Conservation (phyloP, 208 protist genomes). For the Crithidia bombi region DNA sequence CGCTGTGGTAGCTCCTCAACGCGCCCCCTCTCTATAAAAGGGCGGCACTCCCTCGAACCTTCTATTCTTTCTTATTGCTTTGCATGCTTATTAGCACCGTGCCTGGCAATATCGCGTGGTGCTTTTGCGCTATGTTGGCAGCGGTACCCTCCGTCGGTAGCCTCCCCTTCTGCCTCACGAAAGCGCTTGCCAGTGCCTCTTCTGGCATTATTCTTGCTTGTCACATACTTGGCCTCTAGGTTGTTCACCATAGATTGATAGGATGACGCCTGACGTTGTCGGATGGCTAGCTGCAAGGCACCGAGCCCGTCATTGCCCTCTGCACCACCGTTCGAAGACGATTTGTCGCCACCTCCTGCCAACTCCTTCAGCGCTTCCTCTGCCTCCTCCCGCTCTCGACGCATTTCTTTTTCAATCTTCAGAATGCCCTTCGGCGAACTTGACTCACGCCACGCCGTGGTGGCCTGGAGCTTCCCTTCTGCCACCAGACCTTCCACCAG, state of each 20-base stretch:
- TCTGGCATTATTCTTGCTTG: slow-evolving; percentile 9
- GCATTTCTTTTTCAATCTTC: slow-evolving; percentile 53
- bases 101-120: background rate
- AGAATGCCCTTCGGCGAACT: slow-evolving; percentile 38
- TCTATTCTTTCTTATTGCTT: no score
- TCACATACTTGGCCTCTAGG: slow-evolving; percentile 73
- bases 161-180: slow-evolving; percentile 16
- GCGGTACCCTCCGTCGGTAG: no score
- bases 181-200: slow-evolving; percentile 22
- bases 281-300: slow-evolving; percentile 72
- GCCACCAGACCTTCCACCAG: slow-evolving; percentile 49
- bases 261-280: slow-evolving; percentile 55
- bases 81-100: background rate
- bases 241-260: slow-evolving; percentile 67
- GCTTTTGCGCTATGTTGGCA: background rate
- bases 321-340: background rate
- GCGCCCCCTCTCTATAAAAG: no score
- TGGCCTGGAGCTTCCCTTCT: slow-evolving; percentile 36
- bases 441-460: slow-evolving; percentile 43
- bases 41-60: no score
- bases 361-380: slow-evolving; percentile 62
- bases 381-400: slow-evolving; percentile 67
- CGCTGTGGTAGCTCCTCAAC: no score
- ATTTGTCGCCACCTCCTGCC: slow-evolving; percentile 6
- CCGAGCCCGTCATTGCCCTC: slow-evolving; percentile 30